Base-by-base conservation (phyloP, 169 alveolate species). In the Neospora caninum region DNA sequence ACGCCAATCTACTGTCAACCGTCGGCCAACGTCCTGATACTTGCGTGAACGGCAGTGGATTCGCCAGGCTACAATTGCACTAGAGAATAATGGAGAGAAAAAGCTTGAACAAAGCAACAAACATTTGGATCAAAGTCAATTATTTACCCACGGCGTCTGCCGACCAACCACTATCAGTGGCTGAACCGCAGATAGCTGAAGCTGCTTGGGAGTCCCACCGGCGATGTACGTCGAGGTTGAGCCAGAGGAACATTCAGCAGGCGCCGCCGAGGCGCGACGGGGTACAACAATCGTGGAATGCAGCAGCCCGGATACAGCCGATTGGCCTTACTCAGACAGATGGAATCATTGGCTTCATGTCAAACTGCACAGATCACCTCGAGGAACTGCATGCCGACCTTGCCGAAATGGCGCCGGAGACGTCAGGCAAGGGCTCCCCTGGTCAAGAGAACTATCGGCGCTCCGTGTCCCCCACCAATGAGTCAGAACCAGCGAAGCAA, bases 241-340 rank as follows among this genome's bases (percentile, higher is more conserved):
- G 7, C 0, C 87, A 34, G 87, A 31, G 4, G 0, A 78, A 78
- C 20, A 22, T 0, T 38, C 25, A 34, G 7, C 25, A 78, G 29
- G 87, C 31, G 41, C 27, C 34, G 16, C 7, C 29, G 0, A 9
- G 25, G 25, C 27, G n/a, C 29, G 69, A 10, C n/a, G 58, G 27
- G 39, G 9, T 41, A 16, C 54, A 41, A n/a, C 9, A 0, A 10
- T 9, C 67, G 39, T 82, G 89, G 89, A 16, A n/a, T 31, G 22
- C 0, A 13, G 89, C 89, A 20, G 58, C 89, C 36, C 89, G 89
- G 2, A 41, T 82, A 31, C 89, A 82, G 89, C 89, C 89, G n/a
- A 31, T 82, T 25, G 67, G 41, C 20, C 22, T 20, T 22, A 45
- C 89, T 31, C 69, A 13, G 4, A 20, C 27, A 18, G 89, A 82